These are phyloP conservation scores for Exsudoporus floridanus DNA, from an alignment of 1,284 basidiomycete species.

Conservation along the genomic window DNA sequence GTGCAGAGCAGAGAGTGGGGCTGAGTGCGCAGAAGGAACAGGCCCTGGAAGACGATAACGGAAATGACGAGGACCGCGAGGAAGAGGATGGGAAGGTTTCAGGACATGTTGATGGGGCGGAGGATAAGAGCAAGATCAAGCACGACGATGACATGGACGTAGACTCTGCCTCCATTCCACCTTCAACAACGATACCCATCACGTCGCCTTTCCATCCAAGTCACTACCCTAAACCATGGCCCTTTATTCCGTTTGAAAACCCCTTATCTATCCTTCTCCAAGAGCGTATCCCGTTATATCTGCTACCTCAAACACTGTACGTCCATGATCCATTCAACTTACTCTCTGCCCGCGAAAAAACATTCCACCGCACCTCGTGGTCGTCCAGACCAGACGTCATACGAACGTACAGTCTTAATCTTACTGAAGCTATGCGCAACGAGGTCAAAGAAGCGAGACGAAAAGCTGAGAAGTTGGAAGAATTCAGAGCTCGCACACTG, in stretches of 20 bases:
- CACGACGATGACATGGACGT: background rate
- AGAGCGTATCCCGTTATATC: constrained; percentile 33
- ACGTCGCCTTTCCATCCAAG: constrained; percentile 29
- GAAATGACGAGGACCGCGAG: background rate
- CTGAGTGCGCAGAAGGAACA: no score
- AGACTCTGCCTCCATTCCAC: background rate
- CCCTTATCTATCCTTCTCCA: constrained; percentile 27
- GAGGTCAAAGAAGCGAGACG: background rate
- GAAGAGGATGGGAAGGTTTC: background rate
- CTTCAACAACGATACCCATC: constrained; percentile 7
- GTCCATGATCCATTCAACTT: constrained; percentile 32
- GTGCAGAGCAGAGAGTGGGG: constrained; percentile 18
- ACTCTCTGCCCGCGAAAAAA: background rate
- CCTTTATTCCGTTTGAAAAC: constrained; percentile 29
- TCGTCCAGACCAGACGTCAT: constrained; percentile 19
- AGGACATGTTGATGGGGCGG: background rate
- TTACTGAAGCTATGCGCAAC: background rate
- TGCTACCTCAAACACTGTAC: constrained; percentile 34
- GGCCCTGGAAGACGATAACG: background rate
- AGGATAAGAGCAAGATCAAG: background rate
- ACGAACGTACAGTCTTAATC: constrained; percentile 17
- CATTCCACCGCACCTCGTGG: constrained; percentile 13
- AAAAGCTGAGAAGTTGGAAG: constrained; percentile 13
- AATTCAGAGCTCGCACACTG: constrained; percentile 15
- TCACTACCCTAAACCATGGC: constrained; percentile 39